Base-by-base conservation (phyloP, 2,329 filamentous ascomycete genomes). In the Pyrenophora seminiperda region DNA sequence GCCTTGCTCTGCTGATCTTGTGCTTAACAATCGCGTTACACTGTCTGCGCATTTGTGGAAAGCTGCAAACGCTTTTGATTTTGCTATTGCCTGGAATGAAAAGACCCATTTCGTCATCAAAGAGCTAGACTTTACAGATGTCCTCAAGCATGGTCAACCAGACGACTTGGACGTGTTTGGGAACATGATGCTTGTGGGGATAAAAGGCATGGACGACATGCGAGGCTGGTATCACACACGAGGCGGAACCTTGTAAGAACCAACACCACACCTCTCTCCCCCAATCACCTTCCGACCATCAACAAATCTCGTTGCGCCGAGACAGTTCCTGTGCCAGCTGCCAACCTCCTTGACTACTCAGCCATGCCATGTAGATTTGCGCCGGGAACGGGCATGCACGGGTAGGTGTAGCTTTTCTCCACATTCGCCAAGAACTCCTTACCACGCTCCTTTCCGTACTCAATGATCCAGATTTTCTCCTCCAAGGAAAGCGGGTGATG, bases 111-210 rank as follows among this genome's bases (percentile, higher is more conserved):
- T 62, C 10, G 17, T 70, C 4, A 56, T 72, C n/a, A 53, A 60
- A 18, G 59, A 64, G 6, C 30, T 73, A 7, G 62, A 72, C n/a
- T 62, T 68, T 19, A 54, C 46, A 1, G 54, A 67, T 5, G 41
- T 70, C 14, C 32, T 72, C 15, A 42, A 47, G 17, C 42, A 53
- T 9, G 66, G 60, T 1, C 39, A 55, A 6, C 61, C 63, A 0
- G 59, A 66, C 24, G 65, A 73, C 50, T 48, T 72, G 9, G 68
- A 70, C 44, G 43, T 49, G 0, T 71, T 72, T 47, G 59, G 58
- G 5, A 63, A 56, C 14, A 68, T 67, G 48, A 49, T 72, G 14
- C 49, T 73, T 42, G 53, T 65, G 3, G 53, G 59, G 3, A 15
- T 65, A 2, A 53, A 66, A 45, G 67, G 68, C 0, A 56, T 65